Percentiles rank a stretch among this genome's conserved stretches.
Evolutionary conservation across 2,329 filamentous ascomycete species (phyloP).

Genomic region (Didymella pomorum): DNA sequence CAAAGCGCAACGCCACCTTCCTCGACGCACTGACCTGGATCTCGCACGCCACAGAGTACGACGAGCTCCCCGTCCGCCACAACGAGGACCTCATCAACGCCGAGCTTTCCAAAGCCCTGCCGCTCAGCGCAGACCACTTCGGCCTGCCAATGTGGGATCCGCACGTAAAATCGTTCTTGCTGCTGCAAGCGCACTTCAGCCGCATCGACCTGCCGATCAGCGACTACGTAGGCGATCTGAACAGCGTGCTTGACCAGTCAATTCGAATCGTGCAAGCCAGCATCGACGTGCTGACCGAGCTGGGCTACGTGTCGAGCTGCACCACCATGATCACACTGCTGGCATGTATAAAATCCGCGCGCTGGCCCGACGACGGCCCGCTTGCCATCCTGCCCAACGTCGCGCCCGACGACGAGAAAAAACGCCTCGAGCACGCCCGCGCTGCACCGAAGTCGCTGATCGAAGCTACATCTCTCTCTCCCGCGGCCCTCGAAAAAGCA

Average conservation of each 20-base stretch:
- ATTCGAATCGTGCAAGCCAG: slow-evolving; percentile 96
- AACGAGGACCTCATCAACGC: slow-evolving; percentile 98
- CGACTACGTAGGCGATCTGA: slow-evolving; percentile 96
- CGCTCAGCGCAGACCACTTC: slow-evolving; percentile 68
- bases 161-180: slow-evolving; percentile 92
- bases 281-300: slow-evolving; percentile 90
- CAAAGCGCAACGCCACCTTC: slow-evolving; percentile 78
- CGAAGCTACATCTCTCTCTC: slow-evolving; percentile 44
- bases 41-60: slow-evolving; percentile 91
- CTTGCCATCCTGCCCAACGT: slow-evolving; percentile 82
- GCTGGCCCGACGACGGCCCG: slow-evolving; percentile 86
- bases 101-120: slow-evolving; percentile 83
- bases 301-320: slow-evolving; percentile 76
- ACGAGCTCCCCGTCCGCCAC: slow-evolving; percentile 95
- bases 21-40: slow-evolving; percentile 90
- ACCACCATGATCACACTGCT: slow-evolving; percentile 84
- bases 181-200: slow-evolving; percentile 94
- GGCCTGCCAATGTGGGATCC: slow-evolving; percentile 96
- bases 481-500: slow-evolving; percentile 45
- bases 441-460: slow-evolving; percentile 44
- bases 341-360: slow-evolving; percentile 89
- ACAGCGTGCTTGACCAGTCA: slow-evolving; percentile 86
- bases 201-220: slow-evolving; percentile 91
- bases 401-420: slow-evolving; percentile 54
- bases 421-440: slow-evolving; percentile 53